These are phyloP conservation scores for Tricholoma hemisulphureum DNA, from an alignment of 768 basidiomycete species.

Conservation along the genomic window DNA sequence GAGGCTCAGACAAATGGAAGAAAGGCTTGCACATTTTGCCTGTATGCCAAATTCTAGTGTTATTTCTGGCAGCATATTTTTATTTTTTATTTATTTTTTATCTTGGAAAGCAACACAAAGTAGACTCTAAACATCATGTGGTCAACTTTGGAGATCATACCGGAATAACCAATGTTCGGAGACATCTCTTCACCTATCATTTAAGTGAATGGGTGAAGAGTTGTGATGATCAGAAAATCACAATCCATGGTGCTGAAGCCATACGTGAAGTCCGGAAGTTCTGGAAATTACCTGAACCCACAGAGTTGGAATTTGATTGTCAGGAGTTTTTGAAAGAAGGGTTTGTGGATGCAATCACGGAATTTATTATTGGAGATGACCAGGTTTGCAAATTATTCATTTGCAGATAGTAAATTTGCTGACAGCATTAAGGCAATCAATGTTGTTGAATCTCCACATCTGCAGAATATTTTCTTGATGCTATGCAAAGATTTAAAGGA, in stretches of 20 bases:
- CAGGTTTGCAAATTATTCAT: not conserved
- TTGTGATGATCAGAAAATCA: not conserved
- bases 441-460: not conserved
- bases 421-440: not conserved
- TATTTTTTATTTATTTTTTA: too few relatives aligned
- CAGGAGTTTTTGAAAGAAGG: not conserved
- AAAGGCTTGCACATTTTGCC: not conserved
- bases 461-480: not conserved
- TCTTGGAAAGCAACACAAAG: not conserved
- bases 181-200: not conserved
- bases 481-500: constrained; percentile 1
- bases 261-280: not conserved
- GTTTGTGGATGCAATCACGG: constrained; percentile 1
- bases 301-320: not conserved
- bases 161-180: not conserved
- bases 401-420: not conserved
- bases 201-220: not conserved
- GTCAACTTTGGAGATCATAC: not conserved
- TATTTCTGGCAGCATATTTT: too few relatives aligned
- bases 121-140: not conserved
- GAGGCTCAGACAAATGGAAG: not conserved
- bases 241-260: not conserved
- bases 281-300: not conserved
- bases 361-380: constrained; percentile 5
- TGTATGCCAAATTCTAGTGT: not conserved